Evolutionary conservation across 2,329 filamentous ascomycete genomes (phyloP), one percentile per base, ranked within the genome.

Genomic region (Colletotrichum spinosum): DNA sequence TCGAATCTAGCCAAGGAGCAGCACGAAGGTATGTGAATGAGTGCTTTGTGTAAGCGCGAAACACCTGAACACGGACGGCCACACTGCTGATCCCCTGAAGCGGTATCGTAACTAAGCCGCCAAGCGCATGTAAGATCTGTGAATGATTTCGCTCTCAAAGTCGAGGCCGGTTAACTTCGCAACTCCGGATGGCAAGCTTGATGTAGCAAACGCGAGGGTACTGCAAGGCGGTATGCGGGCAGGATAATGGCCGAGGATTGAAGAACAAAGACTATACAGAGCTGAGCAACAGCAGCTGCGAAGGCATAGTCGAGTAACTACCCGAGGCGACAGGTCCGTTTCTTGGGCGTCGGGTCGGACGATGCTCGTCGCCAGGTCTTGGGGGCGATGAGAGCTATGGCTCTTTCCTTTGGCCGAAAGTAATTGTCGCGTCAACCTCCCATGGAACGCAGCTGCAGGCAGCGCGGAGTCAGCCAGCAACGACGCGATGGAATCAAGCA

Each of bases 81-180:
- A 59, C 60, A 67, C 64, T 65, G 55, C 54, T 64, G 64, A 67
- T 55, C 60, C 59, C 51, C 64, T 35, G 54, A 67, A 64, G 59
- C 50, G 60, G 38, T 42, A 60, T 59, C 45, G 4, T 34, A 59
- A 54, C 49, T 64, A 65, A 65, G 60, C 34, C 37, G 53, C 50
- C 55, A 54, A 53, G 59, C 58, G 64, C 64, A 67, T 67, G 59
- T 67, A 67, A 65, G 45, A 34, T 38, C 65, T 46, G 44, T 12
- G 54, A 39, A 42, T 17, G 54, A 13, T 37, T 9, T 17, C 15
- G 37, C 33, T 8, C 62, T 41, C 45, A 51, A 62, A 59, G 25
- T 25, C 25, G 25, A 25, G 25, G 25, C 3, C 25, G 25, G 25
- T 25, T 5, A 25, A 5, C 25, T 25, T 25, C 25, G 25, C 4